These are phyloP conservation scores for Pseudonectria buxi DNA, from an alignment of 2,329 filamentous ascomycete genomes.

Conservation along the genomic window DNA sequence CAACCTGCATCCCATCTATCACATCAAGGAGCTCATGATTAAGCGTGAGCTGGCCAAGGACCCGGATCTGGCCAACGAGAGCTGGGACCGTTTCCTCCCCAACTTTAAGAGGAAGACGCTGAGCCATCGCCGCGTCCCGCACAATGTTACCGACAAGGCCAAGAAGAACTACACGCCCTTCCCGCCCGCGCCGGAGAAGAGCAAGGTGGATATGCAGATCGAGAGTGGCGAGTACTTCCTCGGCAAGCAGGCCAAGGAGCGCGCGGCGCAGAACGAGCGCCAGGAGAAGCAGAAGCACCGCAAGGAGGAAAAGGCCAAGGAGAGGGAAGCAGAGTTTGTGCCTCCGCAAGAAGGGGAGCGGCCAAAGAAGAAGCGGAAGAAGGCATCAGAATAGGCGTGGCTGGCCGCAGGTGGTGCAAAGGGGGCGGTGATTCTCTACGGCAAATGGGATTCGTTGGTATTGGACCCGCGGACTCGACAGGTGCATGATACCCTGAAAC, in stretches of 20 bases:
- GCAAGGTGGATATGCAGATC: constrained; percentile 97
- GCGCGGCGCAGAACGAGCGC: constrained; percentile 70
- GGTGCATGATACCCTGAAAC: constrained; percentile 24
- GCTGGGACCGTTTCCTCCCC: constrained; percentile 92
- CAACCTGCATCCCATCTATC: constrained; percentile 94
- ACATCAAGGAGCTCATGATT: constrained; percentile 74
- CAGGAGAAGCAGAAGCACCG: constrained; percentile 80
- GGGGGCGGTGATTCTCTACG: too few relatives aligned
- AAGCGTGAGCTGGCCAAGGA: constrained; percentile 88
- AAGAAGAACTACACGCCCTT: constrained; percentile 97
- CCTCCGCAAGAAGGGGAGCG: constrained; percentile 70
- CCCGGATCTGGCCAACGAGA: constrained; percentile 76
- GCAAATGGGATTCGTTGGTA: neutral
- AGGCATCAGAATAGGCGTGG: constrained; percentile 30
- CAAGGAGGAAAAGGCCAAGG: constrained; percentile 80
- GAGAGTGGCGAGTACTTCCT: constrained; percentile 97
- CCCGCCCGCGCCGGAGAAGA: constrained; percentile 94
- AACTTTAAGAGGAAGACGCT: constrained; percentile 95
- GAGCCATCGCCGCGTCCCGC: constrained; percentile 73
- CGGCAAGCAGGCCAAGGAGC: constrained; percentile 84
- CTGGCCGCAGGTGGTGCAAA: neutral
- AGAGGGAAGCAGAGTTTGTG: constrained; percentile 79
- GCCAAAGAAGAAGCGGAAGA: constrained; percentile 60
- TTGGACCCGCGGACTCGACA: constrained; percentile 13
- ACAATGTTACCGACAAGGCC: constrained; percentile 83